A percentile compares a stretch with the other conserved stretches of the same genome.
phyloP scores from a whole-genome alignment of 768 basidiomycete genomes.

The Boletus barrowsii region DNA sequence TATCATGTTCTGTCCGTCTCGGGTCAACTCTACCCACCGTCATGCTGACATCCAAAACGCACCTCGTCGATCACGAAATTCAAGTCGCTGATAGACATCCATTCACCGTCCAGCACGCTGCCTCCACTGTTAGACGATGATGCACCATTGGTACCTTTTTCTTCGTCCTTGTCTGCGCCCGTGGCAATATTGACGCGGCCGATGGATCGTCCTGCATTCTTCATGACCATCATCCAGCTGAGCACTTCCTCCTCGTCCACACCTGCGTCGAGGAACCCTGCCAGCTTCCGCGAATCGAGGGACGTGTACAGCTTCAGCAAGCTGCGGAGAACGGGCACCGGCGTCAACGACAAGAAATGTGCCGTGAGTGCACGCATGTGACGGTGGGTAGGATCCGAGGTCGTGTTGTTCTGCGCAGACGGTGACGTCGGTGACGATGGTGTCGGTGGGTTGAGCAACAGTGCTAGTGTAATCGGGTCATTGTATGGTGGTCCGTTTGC shows the following conservation, averaged over 20 bases:
- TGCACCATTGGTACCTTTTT: slow-evolving; percentile 16
- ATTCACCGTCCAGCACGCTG: slow-evolving; percentile 78
- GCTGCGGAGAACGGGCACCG: slow-evolving; percentile 82
- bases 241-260: slow-evolving; percentile 92
- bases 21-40: background rate
- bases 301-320: slow-evolving; percentile 95
- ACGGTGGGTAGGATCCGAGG: slow-evolving; percentile 71
- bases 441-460: slow-evolving; percentile 40
- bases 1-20: slow-evolving; percentile 76
- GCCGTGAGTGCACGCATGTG: slow-evolving; percentile 83
- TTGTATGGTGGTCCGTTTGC: slow-evolving; percentile 95
- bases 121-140: slow-evolving; percentile 27
- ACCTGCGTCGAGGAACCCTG: slow-evolving; percentile 73
- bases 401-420: slow-evolving; percentile 13
- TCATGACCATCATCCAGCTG: slow-evolving; percentile 96
- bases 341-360: slow-evolving; percentile 71
- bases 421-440: slow-evolving; percentile 32
- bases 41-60: slow-evolving; percentile 22
- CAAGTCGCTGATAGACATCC: slow-evolving; percentile 86
- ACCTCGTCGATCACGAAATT: slow-evolving; percentile 96
- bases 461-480: slow-evolving; percentile 58
- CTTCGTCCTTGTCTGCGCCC: slow-evolving; percentile 40
- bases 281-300: slow-evolving; percentile 86
- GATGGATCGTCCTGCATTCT: slow-evolving; percentile 79
- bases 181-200: slow-evolving; percentile 41